Base-by-base conservation (phyloP, 202 grass and related monocot species). In the Brachypodium distachyon region DNA sequence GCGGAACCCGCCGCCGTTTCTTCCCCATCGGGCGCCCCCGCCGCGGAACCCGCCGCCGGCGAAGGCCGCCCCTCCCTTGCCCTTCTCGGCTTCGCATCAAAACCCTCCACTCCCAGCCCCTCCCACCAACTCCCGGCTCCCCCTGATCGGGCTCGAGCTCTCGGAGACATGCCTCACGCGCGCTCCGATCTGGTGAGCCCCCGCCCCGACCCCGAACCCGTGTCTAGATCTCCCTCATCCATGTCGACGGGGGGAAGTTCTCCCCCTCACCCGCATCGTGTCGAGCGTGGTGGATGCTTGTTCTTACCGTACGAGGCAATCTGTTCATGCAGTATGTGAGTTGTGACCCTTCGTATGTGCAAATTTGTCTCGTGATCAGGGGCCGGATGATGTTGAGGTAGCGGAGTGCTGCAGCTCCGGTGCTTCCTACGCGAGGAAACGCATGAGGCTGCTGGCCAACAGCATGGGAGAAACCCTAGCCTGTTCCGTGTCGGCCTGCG, bases 131-230 rank as follows among this genome's bases (percentile, higher is more conserved):
- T n/a, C n/a, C n/a, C n/a, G n/a, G n/a, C n/a, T n/a, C n/a, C n/a
- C n/a, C n/a, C n/a, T n/a, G n/a, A n/a, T n/a, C 40, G 51, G 12
- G 17, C 42, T 11, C 58, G 17, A 29, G 7, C 39, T 27, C 37
- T 6, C 38, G 38, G 0, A 57, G 25, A 10, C 63, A 83, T 83
- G 81, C 63, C 81, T 23, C 64, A 70, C 67, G 32, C 78, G 32
- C 12, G 50, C 51, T 49, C 81, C 62, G 81, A 83, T 83, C 37
- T 12, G 61, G 81, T 68, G 72, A 48, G 81, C 16, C 2, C 37
- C 3, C 51, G 13, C 3, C 14, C 76, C 26, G 12, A n/a, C 3
- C 37, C 17, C 40, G 21, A 3, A 10, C 17, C 65, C 42, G 42
- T 69, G 23, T 0, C 1, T 42, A 32, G 65, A 69, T 69, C 65